Percentiles rank a stretch among this genome's conserved stretches.
These are phyloP conservation scores for Chlorella sp. DNA, from an alignment of 139 green algal genomes.

Conservation along the genomic window DNA sequence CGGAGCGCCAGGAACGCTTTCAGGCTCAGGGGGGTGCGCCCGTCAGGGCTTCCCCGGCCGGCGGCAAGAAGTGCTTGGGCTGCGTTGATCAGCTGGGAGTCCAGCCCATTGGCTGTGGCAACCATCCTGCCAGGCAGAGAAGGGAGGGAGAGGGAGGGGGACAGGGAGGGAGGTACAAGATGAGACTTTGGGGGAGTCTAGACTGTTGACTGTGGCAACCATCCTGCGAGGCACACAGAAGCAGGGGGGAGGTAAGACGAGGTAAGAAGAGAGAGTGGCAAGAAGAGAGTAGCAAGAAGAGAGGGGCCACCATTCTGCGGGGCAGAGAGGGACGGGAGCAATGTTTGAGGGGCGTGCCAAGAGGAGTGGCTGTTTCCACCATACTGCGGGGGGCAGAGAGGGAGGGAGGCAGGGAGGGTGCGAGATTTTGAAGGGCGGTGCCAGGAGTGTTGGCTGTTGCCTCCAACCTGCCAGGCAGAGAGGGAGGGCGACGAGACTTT, in stretches of 20 bases:
- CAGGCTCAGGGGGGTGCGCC: slow-evolving; percentile 10
- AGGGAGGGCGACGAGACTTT: too few relatives aligned
- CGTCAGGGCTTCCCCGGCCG: background rate
- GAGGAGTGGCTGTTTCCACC: too few relatives aligned
- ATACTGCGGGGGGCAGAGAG: too few relatives aligned
- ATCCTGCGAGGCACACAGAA: slow-evolving; percentile 16
- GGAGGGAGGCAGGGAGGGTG: background rate
- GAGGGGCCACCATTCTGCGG: too few relatives aligned
- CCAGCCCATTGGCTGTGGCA: slow-evolving; percentile 7
- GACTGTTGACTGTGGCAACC: slow-evolving; percentile 6
- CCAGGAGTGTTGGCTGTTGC: too few relatives aligned
- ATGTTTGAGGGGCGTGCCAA: too few relatives aligned
- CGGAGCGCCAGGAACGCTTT: background rate
- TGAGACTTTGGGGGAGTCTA: too few relatives aligned
- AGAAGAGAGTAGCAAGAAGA: too few relatives aligned
- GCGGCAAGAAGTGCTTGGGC: slow-evolving; percentile 13
- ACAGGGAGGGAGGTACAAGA: too few relatives aligned
- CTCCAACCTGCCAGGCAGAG: too few relatives aligned
- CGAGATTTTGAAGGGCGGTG: background rate
- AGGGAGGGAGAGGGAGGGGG: background rate
- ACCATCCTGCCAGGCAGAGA: slow-evolving; percentile 18
- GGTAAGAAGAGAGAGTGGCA: background rate
- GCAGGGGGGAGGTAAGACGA: too few relatives aligned
- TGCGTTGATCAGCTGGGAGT: slow-evolving; percentile 13
- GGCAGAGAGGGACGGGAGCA: too few relatives aligned